Conservation (phyloP, 306 rosid genomes). For the Vigna radiata region DNA sequence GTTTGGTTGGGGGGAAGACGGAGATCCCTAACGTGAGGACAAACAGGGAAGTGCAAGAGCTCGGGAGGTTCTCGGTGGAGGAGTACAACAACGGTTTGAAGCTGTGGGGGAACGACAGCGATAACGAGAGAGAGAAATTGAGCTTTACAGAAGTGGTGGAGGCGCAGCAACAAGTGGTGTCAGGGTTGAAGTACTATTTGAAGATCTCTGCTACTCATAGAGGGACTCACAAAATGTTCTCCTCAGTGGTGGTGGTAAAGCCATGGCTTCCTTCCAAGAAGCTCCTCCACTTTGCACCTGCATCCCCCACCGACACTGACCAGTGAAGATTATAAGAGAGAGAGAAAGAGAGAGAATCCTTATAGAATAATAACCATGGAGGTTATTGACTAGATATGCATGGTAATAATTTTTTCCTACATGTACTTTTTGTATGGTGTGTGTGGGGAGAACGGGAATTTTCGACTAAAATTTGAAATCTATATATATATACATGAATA, state of each 20-base stretch:
- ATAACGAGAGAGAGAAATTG: conserved; percentile 39
- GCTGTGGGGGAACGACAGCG: conserved; percentile 16
- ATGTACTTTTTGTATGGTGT: not conserved
- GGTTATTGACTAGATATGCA: not conserved
- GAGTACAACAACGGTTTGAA: conserved; percentile 58
- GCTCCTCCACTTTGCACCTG: conserved; percentile 64
- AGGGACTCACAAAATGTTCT: conserved; percentile 53
- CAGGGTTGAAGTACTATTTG: conserved; percentile 73
- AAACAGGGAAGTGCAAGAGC: conserved; percentile 71
- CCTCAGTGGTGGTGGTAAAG: conserved; percentile 71
- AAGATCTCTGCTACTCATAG: conserved; percentile 51
- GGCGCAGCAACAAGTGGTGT: conserved; percentile 80
- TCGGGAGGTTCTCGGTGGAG: conserved; percentile 82
- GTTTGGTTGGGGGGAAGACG: conserved; percentile 58
- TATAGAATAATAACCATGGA: not conserved
- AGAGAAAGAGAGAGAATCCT: too few relatives aligned
- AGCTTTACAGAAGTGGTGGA: conserved; percentile 68
- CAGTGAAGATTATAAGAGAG: not conserved
- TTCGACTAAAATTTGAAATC: not conserved
- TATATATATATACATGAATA: not conserved
- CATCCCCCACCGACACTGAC: not conserved
- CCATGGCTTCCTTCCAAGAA: conserved; percentile 67
- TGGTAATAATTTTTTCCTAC: not conserved
- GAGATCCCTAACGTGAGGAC: conserved; percentile 60
- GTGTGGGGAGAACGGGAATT: not conserved